phyloP scores from a whole-genome alignment of 306 rosid species.

The Cicer bijugum region DNA sequence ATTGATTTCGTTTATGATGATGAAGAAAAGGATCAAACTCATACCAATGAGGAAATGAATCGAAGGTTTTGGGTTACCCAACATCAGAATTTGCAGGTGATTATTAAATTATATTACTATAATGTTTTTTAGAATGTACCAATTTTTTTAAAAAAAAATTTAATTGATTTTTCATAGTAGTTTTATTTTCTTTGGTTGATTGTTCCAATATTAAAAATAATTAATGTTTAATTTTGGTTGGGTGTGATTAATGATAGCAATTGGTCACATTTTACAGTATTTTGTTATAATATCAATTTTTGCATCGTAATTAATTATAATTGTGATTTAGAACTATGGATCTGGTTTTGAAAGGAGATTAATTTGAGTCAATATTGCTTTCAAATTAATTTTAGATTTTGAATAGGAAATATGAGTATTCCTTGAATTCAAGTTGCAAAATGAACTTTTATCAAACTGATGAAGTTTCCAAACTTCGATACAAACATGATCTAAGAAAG shows the following conservation, averaged over 20 bases:
- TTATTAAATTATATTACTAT: no score
- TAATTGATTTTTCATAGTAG: neutral
- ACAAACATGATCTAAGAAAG: neutral
- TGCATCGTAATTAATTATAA: neutral
- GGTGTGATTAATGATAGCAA: neutral
- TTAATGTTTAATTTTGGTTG: neutral
- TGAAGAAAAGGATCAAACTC: slow-evolving; percentile 9
- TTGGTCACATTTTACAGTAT: neutral
- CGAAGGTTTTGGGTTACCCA: slow-evolving; percentile 76
- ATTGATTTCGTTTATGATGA: slow-evolving; percentile 50
- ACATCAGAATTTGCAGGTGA: slow-evolving; percentile 67
- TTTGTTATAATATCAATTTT: no score
- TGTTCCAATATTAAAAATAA: neutral
- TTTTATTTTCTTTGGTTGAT: neutral
- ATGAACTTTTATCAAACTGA: no score
- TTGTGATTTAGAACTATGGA: neutral
- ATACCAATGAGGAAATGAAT: slow-evolving; percentile 39
- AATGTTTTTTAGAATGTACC: no score
- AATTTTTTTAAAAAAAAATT: neutral
- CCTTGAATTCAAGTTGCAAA: neutral
- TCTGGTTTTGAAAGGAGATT: neutral
- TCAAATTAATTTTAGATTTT: neutral
- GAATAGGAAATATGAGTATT: neutral
- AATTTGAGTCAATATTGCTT: neutral
- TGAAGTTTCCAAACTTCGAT: no score